Evolutionary conservation across 2,329 filamentous ascomycete species (phyloP).

Genomic region (Aspergillus aculeatinus): DNA sequence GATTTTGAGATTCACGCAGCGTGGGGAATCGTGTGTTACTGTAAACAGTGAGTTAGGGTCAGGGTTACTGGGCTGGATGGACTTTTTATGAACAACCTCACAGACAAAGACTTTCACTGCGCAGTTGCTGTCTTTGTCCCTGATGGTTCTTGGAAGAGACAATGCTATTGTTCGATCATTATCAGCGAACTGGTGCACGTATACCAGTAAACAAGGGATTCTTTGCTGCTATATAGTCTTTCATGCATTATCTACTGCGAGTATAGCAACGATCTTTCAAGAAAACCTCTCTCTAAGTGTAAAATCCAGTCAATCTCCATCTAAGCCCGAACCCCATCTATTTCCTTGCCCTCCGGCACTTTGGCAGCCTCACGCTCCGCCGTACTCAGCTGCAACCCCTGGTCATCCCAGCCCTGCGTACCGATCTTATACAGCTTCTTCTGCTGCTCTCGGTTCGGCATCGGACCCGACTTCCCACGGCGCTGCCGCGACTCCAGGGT

Average conservation of each 20-base stretch:
- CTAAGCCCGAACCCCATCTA: slow-evolving; percentile 30
- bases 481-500: slow-evolving; percentile 42
- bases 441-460: slow-evolving; percentile 38
- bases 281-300: slow-evolving; percentile 28
- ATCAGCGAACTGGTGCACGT: neutral
- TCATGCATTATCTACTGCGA: neutral
- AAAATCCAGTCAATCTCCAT: neutral
- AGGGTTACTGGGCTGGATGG: neutral
- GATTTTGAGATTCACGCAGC: neutral
- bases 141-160: neutral
- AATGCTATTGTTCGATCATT: neutral
- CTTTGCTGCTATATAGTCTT: neutral
- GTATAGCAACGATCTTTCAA: slow-evolving; percentile 13
- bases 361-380: slow-evolving; percentile 37
- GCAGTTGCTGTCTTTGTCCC: neutral
- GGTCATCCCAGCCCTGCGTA: slow-evolving; percentile 45
- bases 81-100: neutral
- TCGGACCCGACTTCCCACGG: slow-evolving; percentile 39
- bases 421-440: slow-evolving; percentile 39
- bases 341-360: slow-evolving; percentile 33
- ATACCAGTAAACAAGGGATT: neutral
- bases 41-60: neutral
- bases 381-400: slow-evolving; percentile 40
- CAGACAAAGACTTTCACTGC: neutral
- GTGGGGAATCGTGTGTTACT: neutral